Evolutionary conservation across 108 stramenopile genomes (phyloP), one percentile per base, ranked within the genome.

Genomic region (Pseudonitzschia multistriata): DNA sequence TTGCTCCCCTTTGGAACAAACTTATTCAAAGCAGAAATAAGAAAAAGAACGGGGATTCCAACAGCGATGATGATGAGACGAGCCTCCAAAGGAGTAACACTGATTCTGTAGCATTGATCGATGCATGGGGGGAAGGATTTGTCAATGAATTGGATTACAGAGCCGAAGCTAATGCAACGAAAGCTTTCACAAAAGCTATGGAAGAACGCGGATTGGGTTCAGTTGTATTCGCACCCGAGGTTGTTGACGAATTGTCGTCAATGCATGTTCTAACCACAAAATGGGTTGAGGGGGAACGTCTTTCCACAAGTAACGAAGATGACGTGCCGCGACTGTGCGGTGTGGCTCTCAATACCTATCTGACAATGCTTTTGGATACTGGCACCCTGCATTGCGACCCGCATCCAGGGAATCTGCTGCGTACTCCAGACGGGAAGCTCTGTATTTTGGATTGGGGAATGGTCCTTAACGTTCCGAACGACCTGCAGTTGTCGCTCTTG

Each of bases 71-170:
- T 6, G 57, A 59, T 17, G n/a, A 35, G 8, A 36, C 29, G 7
- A 36, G 34, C 34, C 40, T 89, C 19, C 61, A 60, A 1, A 60
- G 59, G 19, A 40, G 73, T 17, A 68, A 73, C 28, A 87, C 84
- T 14, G 81, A 92, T 60, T 74, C 88, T 36, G 77, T 81, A 27
- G 74, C 74, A 5, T 49, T 86, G 57, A 80, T 86, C 29, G 86
- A 96, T 74, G 88, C 83, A 66, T 96, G 93, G 93, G 95, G 90
- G 21, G 48, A 72, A 48, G 90, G 93, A 10, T 93, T 96, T 74
- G 76, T 94, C 34, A 82, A 84, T 53, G 95, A 96, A 72, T 68
- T 93, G 31, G 90, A 94, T 77, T 96, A 96, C 72, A 49, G 77
- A 21, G 67, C 62, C 50, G 95, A 96, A 73, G 90, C 88, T 3